These are phyloP conservation scores for Buxus sempervirens DNA, from an alignment of 164 flowering plant genomes.

Conservation along the genomic window DNA sequence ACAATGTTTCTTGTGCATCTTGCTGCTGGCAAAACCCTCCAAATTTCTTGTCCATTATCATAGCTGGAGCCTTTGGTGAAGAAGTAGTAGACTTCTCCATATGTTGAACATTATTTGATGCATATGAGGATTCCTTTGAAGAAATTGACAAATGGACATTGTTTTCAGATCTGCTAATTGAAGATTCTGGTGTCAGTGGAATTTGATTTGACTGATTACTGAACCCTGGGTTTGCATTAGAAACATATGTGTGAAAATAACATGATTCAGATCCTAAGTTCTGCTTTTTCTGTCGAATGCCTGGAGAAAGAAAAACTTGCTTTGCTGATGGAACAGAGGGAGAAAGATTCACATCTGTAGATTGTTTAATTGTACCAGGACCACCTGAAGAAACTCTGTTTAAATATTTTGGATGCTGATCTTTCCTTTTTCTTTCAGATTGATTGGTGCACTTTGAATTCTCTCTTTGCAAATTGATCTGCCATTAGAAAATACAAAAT, in stretches of 20 bases:
- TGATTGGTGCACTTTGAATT: conserved; percentile 29
- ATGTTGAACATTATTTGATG: conserved; percentile 37
- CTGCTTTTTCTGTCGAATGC: conserved; percentile 21
- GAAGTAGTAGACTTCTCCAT: conserved; percentile 30
- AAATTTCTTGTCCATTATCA: conserved; percentile 22
- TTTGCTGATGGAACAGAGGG: conserved; percentile 16
- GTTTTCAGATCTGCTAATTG: conserved; percentile 32
- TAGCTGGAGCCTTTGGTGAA: conserved; percentile 21
- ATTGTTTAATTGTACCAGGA: conserved; percentile 16
- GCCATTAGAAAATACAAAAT: conserved; percentile 10
- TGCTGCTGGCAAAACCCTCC: conserved; percentile 15
- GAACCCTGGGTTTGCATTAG: conserved; percentile 28
- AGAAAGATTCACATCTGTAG: conserved; percentile 15
- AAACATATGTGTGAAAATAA: conserved; percentile 21
- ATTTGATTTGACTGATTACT: conserved; percentile 30
- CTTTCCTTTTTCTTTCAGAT: conserved; percentile 27
- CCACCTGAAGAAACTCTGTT: conserved; percentile 23
- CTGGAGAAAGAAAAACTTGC: conserved; percentile 17
- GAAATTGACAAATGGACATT: conserved; percentile 28
- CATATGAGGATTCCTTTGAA: conserved; percentile 32
- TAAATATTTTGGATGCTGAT: conserved; percentile 13
- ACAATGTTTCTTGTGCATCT: conserved; percentile 19
- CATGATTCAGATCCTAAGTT: conserved; percentile 26
- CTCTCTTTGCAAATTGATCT: conserved; percentile 34
- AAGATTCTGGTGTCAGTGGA: conserved; percentile 22